Base-by-base conservation (phyloP, 1,284 basidiomycete genomes). In the Cryptococcus floricola region DNA sequence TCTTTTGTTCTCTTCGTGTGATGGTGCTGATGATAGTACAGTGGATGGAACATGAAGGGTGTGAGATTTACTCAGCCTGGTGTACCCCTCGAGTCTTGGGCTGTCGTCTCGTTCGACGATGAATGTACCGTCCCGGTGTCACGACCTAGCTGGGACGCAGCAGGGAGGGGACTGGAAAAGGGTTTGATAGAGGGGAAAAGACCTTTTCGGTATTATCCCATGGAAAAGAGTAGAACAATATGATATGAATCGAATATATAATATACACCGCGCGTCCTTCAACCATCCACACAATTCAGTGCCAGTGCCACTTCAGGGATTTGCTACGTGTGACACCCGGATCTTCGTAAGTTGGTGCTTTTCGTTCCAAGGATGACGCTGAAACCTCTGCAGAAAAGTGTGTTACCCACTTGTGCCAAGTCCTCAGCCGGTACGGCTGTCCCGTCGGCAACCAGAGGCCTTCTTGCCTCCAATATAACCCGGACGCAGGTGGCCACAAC, bases 51-150 rank as follows among this genome's bases (percentile, higher is more conserved):
- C 37, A 7, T 39, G 16, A 37, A 46, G 25, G 37, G 23, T 39
- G 12, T 25, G 34, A 65, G 60, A 64, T 78, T 78, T 65, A 61
- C 66, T 42, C 62, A 67, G 34, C 59, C 71, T 13, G 69, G 69
- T 16, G 58, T 61, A 16, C 64, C 72, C 9, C 68, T 79, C 48
- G 66, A 71, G 60, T 70, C 70, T 6, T 79, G 77, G 77, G 60
- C 69, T 2, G 64, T 78, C 41, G 57, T 75, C 45, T 67, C 64
- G 8, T 73, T 74, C 49, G 73, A 75, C 49, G 19, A 55, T 8
- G 38, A 51, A 48, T 57, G 65, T 46, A 56, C 49, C 10, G 41
- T 39, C 0, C 53, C n/a, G n/a, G n/a, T n/a, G n/a, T n/a, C n/a
- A n/a, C n/a, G n/a, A n/a, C n/a, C n/a, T n/a, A n/a, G n/a, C n/a